Base-by-base conservation (phyloP, 2,329 filamentous ascomycete species). In the Graphium sp. region DNA sequence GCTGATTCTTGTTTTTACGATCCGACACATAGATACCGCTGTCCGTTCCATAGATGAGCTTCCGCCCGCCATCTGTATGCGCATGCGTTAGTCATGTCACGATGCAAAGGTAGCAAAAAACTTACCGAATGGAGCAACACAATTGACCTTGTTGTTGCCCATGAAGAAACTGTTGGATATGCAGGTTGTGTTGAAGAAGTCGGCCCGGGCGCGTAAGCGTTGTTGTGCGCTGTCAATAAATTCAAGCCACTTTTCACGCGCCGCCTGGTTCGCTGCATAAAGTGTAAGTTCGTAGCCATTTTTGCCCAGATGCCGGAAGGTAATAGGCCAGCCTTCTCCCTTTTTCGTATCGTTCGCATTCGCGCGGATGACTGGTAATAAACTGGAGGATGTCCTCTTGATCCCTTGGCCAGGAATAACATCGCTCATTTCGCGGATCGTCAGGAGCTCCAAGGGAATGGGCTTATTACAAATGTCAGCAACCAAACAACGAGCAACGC, bases 381-480 rank as follows among this genome's bases (percentile, higher is more conserved):
- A 60, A 48, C 83, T 87, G 3, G 84, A 89, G 1, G 87, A 91
- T 10, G 85, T 76, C 29, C 89, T 68, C 56, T 93, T 95, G 19
- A 83, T 62, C 15, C 84, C 84, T 27, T 75, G 53, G 37, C 70
- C 74, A 4, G 85, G 85, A 23, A 93, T 81, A 18, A 95, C 75
- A 47, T 94, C 84, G 30, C 95, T 87, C 87, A 98, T 95, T 47
- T 95, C 87, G 30, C 79, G 76, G 40, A 98, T 95, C 15, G 89
- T 75, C 11, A 98, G 64, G 6, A 98, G 63, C 48, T 98, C 89
- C 18, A 98, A 58, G 10, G 89, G 89, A 39, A 98, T 98, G 1
- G 89, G 89, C 58, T n/a, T 85, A 33, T 20, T 3, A 15, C 14
- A 28, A 22, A 7, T 22, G 33, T 39, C 30, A 39, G 32, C 26